Evolutionary conservation across 108 stramenopile genomes (phyloP).

Genomic region (Pseudonitzschia delicatissima): DNA sequence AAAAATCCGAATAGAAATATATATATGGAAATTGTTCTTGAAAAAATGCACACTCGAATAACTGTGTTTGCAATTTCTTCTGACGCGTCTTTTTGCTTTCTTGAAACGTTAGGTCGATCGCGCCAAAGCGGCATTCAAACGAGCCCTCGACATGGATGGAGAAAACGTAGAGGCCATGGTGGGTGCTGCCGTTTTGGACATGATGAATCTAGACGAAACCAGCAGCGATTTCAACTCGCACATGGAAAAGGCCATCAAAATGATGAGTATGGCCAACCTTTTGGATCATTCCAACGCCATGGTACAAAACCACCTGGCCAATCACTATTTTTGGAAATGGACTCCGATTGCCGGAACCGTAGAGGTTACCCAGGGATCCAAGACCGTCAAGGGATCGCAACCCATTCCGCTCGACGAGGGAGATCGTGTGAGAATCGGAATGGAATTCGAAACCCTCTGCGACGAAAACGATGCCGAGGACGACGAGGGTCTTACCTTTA

Average conservation of each 20-base stretch:
- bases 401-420: conserved; percentile 65
- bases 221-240: conserved; percentile 45
- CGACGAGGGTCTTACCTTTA: conserved; percentile 38
- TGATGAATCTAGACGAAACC: conserved; percentile 71
- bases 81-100: neutral
- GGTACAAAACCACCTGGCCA: conserved; percentile 95
- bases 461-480: conserved; percentile 43
- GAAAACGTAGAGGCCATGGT: conserved; percentile 84
- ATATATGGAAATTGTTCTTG: neutral
- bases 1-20: neutral
- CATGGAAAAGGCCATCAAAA: conserved; percentile 75
- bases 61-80: conserved; percentile 1
- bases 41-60: neutral
- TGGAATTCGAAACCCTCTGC: conserved; percentile 72
- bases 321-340: conserved; percentile 96
- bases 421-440: conserved; percentile 87
- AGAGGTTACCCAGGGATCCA: conserved; percentile 48
- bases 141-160: conserved; percentile 74
- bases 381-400: conserved; percentile 44
- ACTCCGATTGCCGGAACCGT: conserved; percentile 73
- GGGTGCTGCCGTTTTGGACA: conserved; percentile 70
- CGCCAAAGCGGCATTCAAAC: conserved; percentile 76
- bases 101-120: conserved; percentile 51
- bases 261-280: conserved; percentile 89
- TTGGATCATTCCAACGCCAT: conserved; percentile 87